phyloP scores from a whole-genome alignment of 148 eudicot genomes.

The Limonium bicolor region DNA sequence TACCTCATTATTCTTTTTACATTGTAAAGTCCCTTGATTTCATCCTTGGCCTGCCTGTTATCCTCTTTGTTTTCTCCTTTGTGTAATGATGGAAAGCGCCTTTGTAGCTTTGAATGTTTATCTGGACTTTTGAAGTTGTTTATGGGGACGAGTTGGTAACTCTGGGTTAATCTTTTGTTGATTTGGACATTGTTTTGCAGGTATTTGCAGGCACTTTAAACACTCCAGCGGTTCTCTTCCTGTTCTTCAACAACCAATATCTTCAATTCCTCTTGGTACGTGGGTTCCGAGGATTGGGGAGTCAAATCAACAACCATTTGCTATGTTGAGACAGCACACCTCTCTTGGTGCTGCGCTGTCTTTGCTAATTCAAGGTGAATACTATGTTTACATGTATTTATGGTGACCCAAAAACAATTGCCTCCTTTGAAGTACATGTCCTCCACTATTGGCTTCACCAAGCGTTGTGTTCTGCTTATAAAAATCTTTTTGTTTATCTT shows the following conservation, averaged over 20 bases:
- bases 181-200: conserved; percentile 27
- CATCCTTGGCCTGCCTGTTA: background rate
- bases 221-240: conserved; percentile 73
- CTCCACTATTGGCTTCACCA: too few relatives aligned
- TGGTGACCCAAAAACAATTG: too few relatives aligned
- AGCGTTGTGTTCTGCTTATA: too few relatives aligned
- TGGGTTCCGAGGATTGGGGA: conserved; percentile 95
- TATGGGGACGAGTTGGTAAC: too few relatives aligned
- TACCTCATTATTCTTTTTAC: too few relatives aligned
- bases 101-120: too few relatives aligned
- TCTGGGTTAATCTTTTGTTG: background rate
- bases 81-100: too few relatives aligned
- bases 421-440: too few relatives aligned
- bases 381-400: too few relatives aligned
- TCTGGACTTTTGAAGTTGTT: too few relatives aligned
- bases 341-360: conserved; percentile 62
- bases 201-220: conserved; percentile 80
- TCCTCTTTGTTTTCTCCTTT: background rate
- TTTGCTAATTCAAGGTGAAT: conserved; percentile 67
- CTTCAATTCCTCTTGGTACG: conserved; percentile 72
- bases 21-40: background rate
- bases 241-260: conserved; percentile 77
- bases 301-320: conserved; percentile 48
- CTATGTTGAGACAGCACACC: conserved; percentile 66
- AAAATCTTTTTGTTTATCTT: too few relatives aligned